phyloP scores from a whole-genome alignment of 2,329 filamentous ascomycete genomes.

The Fusarium ramigenum region DNA sequence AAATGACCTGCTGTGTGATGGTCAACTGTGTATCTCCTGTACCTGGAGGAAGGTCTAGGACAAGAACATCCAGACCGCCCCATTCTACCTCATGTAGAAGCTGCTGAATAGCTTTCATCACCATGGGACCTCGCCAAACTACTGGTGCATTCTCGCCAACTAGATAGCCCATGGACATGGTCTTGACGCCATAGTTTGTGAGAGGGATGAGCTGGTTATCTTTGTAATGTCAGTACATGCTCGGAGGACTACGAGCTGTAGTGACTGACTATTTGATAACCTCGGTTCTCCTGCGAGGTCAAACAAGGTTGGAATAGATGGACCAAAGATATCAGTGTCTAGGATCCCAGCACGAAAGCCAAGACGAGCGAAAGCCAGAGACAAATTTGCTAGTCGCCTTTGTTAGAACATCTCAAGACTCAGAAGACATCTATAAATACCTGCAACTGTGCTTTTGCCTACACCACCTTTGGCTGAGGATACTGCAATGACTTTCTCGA shows the following conservation, averaged over 20 bases:
- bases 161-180: slow-evolving; percentile 98
- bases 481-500: slow-evolving; percentile 93
- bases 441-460: slow-evolving; percentile 92
- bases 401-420: background rate
- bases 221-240: slow-evolving; percentile 45
- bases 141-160: slow-evolving; percentile 82
- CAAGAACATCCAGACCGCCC: slow-evolving; percentile 86
- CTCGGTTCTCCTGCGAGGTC: slow-evolving; percentile 82
- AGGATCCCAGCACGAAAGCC: slow-evolving; percentile 88
- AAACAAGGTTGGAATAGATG: slow-evolving; percentile 90
- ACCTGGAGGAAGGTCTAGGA: slow-evolving; percentile 91
- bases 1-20: slow-evolving; percentile 92
- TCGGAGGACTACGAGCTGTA: background rate
- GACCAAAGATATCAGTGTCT: slow-evolving; percentile 96
- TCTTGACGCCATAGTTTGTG: slow-evolving; percentile 94
- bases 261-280: slow-evolving; percentile 72
- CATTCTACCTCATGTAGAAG: slow-evolving; percentile 95
- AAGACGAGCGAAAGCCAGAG: slow-evolving; percentile 83
- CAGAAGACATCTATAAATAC: slow-evolving; percentile 51
- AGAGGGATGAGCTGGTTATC: slow-evolving; percentile 86
- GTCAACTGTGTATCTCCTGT: slow-evolving; percentile 96
- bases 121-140: slow-evolving; percentile 96
- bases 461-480: slow-evolving; percentile 98
- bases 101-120: slow-evolving; percentile 96
- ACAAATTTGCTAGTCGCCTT: slow-evolving; percentile 73